phyloP scores from a whole-genome alignment of 805 yeast species.

The Teunomyces atbi region DNA sequence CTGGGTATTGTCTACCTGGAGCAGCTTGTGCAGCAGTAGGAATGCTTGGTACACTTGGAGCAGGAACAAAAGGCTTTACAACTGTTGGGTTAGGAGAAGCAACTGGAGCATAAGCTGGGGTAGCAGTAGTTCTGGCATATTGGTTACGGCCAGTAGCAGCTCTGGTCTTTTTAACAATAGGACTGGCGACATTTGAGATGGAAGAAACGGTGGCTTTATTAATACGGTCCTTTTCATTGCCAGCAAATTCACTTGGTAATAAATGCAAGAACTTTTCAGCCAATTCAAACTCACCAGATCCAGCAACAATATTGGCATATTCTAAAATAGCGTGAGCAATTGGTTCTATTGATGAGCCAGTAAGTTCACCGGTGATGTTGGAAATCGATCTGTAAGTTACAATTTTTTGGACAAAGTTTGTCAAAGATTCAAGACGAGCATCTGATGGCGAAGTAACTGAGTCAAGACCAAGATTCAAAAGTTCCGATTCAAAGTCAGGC shows the following conservation, averaged over 20 bases:
- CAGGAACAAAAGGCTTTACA: slow-evolving; percentile 20
- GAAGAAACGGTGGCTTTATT: slow-evolving; percentile 55
- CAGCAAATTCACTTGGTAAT: slow-evolving; percentile 73
- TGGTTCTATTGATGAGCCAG: slow-evolving; percentile 46
- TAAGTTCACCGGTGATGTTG: slow-evolving; percentile 30
- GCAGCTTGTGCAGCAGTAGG: slow-evolving; percentile 16
- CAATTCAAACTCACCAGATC: slow-evolving; percentile 78
- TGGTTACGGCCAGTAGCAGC: slow-evolving; percentile 3
- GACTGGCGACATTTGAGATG: slow-evolving; percentile 18
- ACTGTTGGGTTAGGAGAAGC: slow-evolving; percentile 12
- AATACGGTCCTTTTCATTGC: slow-evolving; percentile 77
- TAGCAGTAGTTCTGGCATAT: slow-evolving; percentile 2
- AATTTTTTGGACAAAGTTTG: slow-evolving; percentile 79
- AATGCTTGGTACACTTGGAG: slow-evolving; percentile 29
- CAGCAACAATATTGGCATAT: slow-evolving; percentile 75
- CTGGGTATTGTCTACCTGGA: slow-evolving; percentile 4
- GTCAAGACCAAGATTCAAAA: slow-evolving; percentile 46
- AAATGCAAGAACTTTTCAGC: slow-evolving; percentile 69
- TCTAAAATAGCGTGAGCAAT: slow-evolving; percentile 69
- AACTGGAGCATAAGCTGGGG: slow-evolving; percentile 5
- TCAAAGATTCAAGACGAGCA: slow-evolving; percentile 80
- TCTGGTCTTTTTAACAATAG: slow-evolving; percentile 3
- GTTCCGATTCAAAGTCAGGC: slow-evolving; percentile 37
- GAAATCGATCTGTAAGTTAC: slow-evolving; percentile 64
- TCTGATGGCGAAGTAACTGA: slow-evolving; percentile 61